phyloP scores from a whole-genome alignment of 352 stramenopile genomes.

The Globisporangium uncinulatum region DNA sequence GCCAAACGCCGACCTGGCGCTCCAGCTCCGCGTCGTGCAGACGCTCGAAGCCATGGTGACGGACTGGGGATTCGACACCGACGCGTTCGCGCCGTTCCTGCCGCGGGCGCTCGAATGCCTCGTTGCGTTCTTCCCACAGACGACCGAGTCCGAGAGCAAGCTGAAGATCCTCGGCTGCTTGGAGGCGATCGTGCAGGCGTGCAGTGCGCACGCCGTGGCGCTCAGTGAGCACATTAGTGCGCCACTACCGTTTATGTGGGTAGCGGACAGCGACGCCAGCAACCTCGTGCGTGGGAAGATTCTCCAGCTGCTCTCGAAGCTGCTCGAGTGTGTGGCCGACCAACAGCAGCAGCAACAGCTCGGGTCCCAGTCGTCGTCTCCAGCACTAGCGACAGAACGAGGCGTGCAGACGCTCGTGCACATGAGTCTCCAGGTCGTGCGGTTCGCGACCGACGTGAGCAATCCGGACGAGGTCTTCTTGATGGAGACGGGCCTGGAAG shows the following conservation, averaged over 20 bases:
- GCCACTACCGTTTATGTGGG: slow-evolving; percentile 67
- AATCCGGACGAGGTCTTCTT: slow-evolving; percentile 83
- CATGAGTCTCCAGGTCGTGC: slow-evolving; percentile 71
- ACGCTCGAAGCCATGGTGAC: slow-evolving; percentile 75
- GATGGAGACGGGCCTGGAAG: slow-evolving; percentile 75
- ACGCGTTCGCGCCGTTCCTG: slow-evolving; percentile 65
- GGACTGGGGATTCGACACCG: slow-evolving; percentile 79
- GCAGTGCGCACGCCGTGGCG: slow-evolving; percentile 33
- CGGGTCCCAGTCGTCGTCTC: background rate
- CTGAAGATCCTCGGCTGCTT: slow-evolving; percentile 73
- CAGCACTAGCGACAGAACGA: no score
- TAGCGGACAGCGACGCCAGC: slow-evolving; percentile 58
- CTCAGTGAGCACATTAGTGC: slow-evolving; percentile 65
- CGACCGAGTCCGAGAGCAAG: slow-evolving; percentile 66
- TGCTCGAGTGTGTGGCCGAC: slow-evolving; percentile 56
- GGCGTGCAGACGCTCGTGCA: slow-evolving; percentile 38
- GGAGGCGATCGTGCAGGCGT: slow-evolving; percentile 66
- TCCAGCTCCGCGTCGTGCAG: slow-evolving; percentile 71
- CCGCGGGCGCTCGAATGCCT: slow-evolving; percentile 51
- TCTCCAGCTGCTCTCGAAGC: slow-evolving; percentile 62
- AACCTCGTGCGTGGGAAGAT: slow-evolving; percentile 83
- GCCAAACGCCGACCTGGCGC: slow-evolving; percentile 37
- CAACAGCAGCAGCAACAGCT: slow-evolving; percentile 7
- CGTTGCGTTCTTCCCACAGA: slow-evolving; percentile 62
- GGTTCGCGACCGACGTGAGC: slow-evolving; percentile 63